A percentile compares a stretch with the other conserved stretches of the same genome.
phyloP scores from a whole-genome alignment of 495 filamentous ascomycete species.

The Penicillium chermesinum region DNA sequence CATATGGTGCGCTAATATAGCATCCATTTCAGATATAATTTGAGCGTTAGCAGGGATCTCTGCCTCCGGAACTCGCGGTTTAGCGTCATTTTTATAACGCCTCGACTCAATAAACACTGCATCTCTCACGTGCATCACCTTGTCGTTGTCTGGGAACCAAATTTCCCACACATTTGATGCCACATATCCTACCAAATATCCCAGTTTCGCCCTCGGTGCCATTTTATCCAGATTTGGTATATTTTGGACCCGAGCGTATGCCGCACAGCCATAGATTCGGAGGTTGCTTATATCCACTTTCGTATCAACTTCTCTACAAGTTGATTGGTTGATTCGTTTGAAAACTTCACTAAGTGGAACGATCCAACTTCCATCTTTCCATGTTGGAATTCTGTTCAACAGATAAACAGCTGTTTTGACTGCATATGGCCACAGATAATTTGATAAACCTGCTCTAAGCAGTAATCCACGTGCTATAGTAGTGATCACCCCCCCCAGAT shows the following conservation, averaged over 20 bases:
- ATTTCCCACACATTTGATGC: constrained; percentile 7
- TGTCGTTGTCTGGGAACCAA: background rate
- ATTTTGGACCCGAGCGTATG: background rate
- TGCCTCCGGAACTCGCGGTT: background rate
- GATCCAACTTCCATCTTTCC: background rate
- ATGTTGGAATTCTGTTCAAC: constrained; percentile 6
- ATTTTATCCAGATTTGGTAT: constrained; percentile 5
- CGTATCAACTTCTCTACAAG: too few relatives aligned
- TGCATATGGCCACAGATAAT: constrained; percentile 7
- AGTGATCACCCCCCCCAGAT: constrained; percentile 8
- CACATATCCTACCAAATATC: constrained; percentile 5
- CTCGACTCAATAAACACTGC: constrained; percentile 1
- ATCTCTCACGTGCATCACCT: constrained; percentile 2
- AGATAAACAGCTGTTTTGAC: background rate
- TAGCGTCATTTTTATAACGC: background rate
- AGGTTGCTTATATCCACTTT: constrained; percentile 2
- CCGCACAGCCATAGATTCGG: background rate
- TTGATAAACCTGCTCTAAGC: constrained; percentile 1
- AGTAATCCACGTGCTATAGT: background rate
- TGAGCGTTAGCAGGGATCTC: background rate
- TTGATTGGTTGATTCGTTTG: background rate
- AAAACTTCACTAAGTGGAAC: constrained; percentile 3
- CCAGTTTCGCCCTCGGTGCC: constrained; percentile 1
- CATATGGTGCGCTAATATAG: too few relatives aligned
- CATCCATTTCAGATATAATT: too few relatives aligned